Evolutionary conservation across 139 green algal species (phyloP), one percentile per base, ranked within the genome.

Genomic region (Chlamydomonas schloesseri): DNA sequence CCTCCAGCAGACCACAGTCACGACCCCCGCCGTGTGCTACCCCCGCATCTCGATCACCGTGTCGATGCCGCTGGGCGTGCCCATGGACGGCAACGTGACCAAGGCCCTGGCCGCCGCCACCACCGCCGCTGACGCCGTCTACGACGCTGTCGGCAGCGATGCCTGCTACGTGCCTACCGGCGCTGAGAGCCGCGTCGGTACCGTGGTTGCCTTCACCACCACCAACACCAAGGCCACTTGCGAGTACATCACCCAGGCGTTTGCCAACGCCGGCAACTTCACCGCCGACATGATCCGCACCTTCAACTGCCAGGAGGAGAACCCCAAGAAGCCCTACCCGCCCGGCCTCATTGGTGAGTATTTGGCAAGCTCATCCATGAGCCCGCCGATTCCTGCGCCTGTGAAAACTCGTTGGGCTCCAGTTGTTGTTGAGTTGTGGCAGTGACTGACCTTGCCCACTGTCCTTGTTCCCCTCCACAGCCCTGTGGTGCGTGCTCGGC

Each of bases 81-180:
- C 47, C 20, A 13, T 69, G 15, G 69, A 55, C 57, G 79, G 79
- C n/a, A 64, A 85, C 67, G 53, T 23, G 31, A 42, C 46, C 4
- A 50, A n/a, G 1, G 65, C 79, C 9, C 10, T 85, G 31, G 42
- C 31, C 3, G 79, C 79, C 5, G 79, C 79, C 24, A 76, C 50
- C 31, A 17, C 6, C 17, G 79, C 79, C 4, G 67, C 65, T 0
- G 65, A 85, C 29, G 79, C 65, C 15, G n/a, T 85, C n/a, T 85
- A 77, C n/a, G 72, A 24, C 3, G 79, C 79, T 1, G n/a, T 85
- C 4, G 79, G 79, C n/a, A 31, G 20, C 33, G 67, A 85, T 0
- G 79, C 79, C 15, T 85, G 79, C 67, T 85, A 85, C 34, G 79
- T 85, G 79, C 79, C 79, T 5, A 85, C 79, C 26, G 67, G 67